Percentiles rank a stretch among this genome's conserved stretches.
Evolutionary conservation across 2,329 filamentous ascomycete genomes (phyloP).

Genomic region (Xylariaceae sp.): DNA sequence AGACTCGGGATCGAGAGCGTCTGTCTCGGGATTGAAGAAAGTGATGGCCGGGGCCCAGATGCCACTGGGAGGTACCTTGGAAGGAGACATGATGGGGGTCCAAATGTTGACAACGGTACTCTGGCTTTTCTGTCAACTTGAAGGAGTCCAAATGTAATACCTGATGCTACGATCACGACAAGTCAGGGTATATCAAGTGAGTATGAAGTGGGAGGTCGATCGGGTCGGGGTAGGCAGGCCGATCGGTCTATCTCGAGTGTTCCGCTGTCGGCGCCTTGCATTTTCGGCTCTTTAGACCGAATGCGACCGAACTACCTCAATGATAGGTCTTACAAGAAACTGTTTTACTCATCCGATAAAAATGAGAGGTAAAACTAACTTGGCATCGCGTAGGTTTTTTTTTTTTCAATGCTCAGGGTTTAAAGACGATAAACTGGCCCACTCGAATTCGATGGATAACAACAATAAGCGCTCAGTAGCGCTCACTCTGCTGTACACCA

Average conservation of each 20-base stretch:
- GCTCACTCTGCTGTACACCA: no score
- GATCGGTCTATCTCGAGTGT: constrained; percentile 12
- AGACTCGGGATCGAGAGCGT: constrained; percentile 39
- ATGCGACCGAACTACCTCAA: neutral
- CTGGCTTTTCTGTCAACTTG: no score
- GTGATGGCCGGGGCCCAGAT: constrained; percentile 51
- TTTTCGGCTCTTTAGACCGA: neutral
- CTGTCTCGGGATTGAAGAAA: constrained; percentile 45
- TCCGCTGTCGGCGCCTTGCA: constrained; percentile 13
- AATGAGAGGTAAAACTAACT: no score
- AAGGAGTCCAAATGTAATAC: neutral
- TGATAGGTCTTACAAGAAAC: no score
- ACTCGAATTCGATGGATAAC: no score
- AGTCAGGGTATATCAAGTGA: constrained; percentile 2
- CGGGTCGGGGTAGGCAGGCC: constrained; percentile 19
- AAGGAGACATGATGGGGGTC: constrained; percentile 17
- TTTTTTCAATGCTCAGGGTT: no score
- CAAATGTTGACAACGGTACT: neutral
- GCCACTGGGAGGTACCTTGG: constrained; percentile 28
- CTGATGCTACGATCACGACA: neutral
- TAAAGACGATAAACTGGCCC: no score
- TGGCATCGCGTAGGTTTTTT: no score
- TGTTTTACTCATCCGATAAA: no score
- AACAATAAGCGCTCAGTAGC: no score
- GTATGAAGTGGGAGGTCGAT: constrained; percentile 8